These are phyloP conservation scores for Pseudogymnoascus sp. DNA, from an alignment of 2,329 filamentous ascomycete genomes.

Conservation along the genomic window DNA sequence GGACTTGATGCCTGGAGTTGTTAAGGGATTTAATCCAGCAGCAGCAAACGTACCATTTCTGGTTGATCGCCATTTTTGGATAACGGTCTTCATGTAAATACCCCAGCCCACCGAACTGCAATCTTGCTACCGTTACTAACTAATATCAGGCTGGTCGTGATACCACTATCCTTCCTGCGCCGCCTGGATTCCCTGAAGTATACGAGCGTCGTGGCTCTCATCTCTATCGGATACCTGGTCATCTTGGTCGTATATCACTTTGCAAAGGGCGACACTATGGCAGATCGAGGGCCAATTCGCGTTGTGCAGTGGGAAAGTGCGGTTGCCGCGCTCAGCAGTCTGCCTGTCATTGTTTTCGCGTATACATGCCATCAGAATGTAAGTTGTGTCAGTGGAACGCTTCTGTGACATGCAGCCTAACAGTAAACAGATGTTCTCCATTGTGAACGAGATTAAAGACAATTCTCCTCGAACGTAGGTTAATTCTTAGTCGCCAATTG, in stretches of 20 bases:
- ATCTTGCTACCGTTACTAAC: slow-evolving; percentile 13
- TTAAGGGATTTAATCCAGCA: slow-evolving; percentile 65
- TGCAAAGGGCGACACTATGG: slow-evolving; percentile 63
- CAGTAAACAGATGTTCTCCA: slow-evolving; percentile 81
- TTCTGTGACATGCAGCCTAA: slow-evolving; percentile 14
- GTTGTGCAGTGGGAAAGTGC: slow-evolving; percentile 72
- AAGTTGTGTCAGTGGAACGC: slow-evolving; percentile 26
- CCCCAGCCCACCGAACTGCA: slow-evolving; percentile 10
- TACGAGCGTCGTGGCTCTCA: slow-evolving; percentile 81
- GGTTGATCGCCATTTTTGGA: slow-evolving; percentile 90
- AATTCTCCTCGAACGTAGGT: slow-evolving; percentile 56
- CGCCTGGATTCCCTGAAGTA: slow-evolving; percentile 95
- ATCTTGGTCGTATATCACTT: slow-evolving; percentile 92
- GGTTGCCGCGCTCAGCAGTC: slow-evolving; percentile 69
- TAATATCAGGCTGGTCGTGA: slow-evolving; percentile 65
- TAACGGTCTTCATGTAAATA: slow-evolving; percentile 84
- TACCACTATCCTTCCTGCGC: slow-evolving; percentile 85
- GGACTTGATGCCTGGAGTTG: slow-evolving; percentile 93
- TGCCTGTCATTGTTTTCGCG: slow-evolving; percentile 96
- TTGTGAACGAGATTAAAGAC: slow-evolving; percentile 87
- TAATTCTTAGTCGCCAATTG: not conserved
- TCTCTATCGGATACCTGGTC: slow-evolving; percentile 91
- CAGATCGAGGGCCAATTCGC: slow-evolving; percentile 65
- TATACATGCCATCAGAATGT: slow-evolving; percentile 99
- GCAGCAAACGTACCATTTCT: slow-evolving; percentile 62